Conservation (phyloP, 768 basidiomycete species). For the Mycena epipterygia region DNA sequence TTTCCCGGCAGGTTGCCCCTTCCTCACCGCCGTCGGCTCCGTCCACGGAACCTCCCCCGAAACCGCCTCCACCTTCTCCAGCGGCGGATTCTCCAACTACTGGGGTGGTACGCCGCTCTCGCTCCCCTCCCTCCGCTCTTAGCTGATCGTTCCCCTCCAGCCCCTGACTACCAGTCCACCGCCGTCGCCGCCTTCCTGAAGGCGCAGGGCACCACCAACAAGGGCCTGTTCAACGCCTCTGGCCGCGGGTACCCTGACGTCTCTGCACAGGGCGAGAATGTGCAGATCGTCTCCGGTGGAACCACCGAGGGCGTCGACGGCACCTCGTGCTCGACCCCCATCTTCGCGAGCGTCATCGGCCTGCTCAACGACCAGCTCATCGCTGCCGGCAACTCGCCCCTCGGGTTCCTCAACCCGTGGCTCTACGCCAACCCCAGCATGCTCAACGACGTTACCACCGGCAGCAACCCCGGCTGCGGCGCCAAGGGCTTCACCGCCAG, state of each 20-base stretch:
- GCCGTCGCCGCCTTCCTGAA: constrained; percentile 45
- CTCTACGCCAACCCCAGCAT: constrained; percentile 20
- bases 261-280: constrained; percentile 32
- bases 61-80: constrained; percentile 30
- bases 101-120: constrained; percentile 33
- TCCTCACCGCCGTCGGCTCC: constrained; percentile 32
- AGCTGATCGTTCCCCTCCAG: background rate
- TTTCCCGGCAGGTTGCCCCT: constrained; percentile 34
- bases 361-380: constrained; percentile 29
- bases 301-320: constrained; percentile 23
- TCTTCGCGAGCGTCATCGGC: constrained; percentile 25
- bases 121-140: constrained; percentile 39
- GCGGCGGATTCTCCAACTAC: constrained; percentile 34
- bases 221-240: constrained; percentile 47
- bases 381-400: constrained; percentile 16
- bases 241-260: constrained; percentile 52
- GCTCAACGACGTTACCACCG: constrained; percentile 31
- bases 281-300: constrained; percentile 28
- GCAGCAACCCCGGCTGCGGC: constrained; percentile 26
- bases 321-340: constrained; percentile 30
- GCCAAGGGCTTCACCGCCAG: constrained; percentile 20
- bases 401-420: constrained; percentile 33
- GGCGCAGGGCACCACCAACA: constrained; percentile 37
- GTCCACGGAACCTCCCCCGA: constrained; percentile 22
- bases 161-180: constrained; percentile 34